These are phyloP conservation scores for Trypanosoma boissoni DNA, from an alignment of 208 protist species.

Conservation along the genomic window DNA sequence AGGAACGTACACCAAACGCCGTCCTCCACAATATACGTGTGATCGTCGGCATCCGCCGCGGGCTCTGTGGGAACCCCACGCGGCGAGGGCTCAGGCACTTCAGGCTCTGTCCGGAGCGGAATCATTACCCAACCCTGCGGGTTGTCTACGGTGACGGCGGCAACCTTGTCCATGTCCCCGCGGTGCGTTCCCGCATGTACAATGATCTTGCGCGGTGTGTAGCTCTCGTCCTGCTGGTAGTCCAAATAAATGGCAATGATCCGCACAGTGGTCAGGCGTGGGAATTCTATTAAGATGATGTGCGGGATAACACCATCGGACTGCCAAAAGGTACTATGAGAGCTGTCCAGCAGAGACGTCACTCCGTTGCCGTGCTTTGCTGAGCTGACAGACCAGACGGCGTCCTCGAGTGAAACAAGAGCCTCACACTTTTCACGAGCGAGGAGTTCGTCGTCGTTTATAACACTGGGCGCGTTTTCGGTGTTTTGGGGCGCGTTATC, in stretches of 20 bases:
- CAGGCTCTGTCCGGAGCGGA: conserved; percentile 7
- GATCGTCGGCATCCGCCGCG: conserved; percentile 18
- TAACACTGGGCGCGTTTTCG: conserved; percentile 10
- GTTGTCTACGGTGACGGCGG: conserved; percentile 34
- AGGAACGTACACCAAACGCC: conserved; percentile 66
- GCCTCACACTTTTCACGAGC: conserved; percentile 15
- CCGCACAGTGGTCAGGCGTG: conserved; percentile 43
- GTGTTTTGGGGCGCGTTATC: background rate
- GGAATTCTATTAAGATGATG: conserved; percentile 62
- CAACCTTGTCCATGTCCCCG: conserved; percentile 69
- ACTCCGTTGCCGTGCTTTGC: conserved; percentile 91
- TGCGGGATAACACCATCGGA: conserved; percentile 86
- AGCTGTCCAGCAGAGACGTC: conserved; percentile 41
- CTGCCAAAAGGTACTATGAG: conserved; percentile 82
- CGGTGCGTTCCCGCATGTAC: conserved; percentile 64
- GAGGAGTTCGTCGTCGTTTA: conserved; percentile 21
- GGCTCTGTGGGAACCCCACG: background rate
- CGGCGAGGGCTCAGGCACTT: background rate
- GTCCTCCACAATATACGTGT: conserved; percentile 23
- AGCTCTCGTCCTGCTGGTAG: conserved; percentile 79
- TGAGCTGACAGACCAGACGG: conserved; percentile 81
- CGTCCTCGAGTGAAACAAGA: conserved; percentile 25
- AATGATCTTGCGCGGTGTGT: conserved; percentile 70
- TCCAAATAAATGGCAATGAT: conserved; percentile 66
- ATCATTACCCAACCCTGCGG: conserved; percentile 69